Conservation (phyloP, 768 basidiomycete genomes). For the Lyophyllum decastes region DNA sequence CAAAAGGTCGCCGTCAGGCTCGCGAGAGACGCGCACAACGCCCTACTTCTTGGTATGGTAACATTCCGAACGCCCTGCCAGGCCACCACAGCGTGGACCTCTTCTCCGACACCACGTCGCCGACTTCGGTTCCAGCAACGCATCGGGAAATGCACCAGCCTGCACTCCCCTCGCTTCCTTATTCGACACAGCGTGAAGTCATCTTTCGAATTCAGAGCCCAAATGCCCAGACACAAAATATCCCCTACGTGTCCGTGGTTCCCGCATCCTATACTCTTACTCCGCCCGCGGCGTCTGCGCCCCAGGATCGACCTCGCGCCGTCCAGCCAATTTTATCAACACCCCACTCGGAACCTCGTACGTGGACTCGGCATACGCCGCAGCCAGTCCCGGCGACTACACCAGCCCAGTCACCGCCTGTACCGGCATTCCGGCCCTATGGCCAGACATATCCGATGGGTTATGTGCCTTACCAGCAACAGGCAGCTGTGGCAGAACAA, state of each 20-base stretch:
- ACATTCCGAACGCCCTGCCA: not conserved
- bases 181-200: not conserved
- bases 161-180: not conserved
- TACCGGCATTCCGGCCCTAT: not conserved
- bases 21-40: constrained; percentile 2
- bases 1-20: constrained; percentile 13
- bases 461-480: constrained; percentile 14
- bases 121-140: constrained; percentile 7
- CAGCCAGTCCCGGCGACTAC: not conserved
- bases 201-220: not conserved
- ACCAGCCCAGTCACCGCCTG: not conserved
- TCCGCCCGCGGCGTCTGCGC: not conserved
- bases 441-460: constrained; percentile 14
- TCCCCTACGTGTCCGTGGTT: not conserved
- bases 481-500: constrained; percentile 8
- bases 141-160: not conserved
- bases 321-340: not conserved
- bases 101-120: constrained; percentile 16
- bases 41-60: constrained; percentile 18
- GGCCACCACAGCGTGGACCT: constrained; percentile 5
- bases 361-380: not conserved
- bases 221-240: not conserved
- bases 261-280: not conserved
- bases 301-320: not conserved
- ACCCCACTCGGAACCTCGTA: not conserved